These are phyloP conservation scores for Basipetospora chlamydospora DNA, from an alignment of 2,329 filamentous ascomycete species.

Conservation along the genomic window DNA sequence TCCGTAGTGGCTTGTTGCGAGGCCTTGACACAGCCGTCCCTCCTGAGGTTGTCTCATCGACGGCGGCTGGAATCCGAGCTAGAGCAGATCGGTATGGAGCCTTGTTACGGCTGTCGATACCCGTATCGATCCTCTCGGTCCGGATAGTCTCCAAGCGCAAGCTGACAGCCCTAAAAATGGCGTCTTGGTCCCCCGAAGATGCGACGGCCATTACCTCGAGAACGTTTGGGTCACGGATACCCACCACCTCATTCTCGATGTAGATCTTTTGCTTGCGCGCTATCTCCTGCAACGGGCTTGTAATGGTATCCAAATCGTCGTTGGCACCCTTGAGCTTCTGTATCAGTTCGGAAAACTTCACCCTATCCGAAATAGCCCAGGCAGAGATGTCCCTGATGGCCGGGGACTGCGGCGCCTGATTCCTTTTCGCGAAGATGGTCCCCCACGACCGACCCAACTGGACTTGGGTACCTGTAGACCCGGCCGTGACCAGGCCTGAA, in stretches of 20 bases:
- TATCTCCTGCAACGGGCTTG: neutral
- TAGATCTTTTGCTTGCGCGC: neutral
- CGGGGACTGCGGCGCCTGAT: neutral
- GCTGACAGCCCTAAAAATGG: neutral
- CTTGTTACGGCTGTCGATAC: neutral
- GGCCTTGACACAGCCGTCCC: neutral
- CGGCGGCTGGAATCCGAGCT: neutral
- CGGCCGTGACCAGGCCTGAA: too few relatives aligned
- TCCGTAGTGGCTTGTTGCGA: neutral
- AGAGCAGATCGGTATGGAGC: neutral
- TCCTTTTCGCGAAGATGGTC: neutral
- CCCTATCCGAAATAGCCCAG: constrained; percentile 6
- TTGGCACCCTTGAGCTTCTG: constrained; percentile 6
- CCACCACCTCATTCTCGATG: neutral
- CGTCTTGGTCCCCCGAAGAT: neutral
- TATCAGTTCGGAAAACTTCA: constrained; percentile 5
- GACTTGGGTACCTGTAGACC: neutral
- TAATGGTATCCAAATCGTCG: constrained; percentile 6
- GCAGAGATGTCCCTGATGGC: neutral
- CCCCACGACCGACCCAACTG: neutral
- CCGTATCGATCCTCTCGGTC: neutral
- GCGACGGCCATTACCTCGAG: neutral
- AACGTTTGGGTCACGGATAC: neutral
- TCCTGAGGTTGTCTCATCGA: neutral
- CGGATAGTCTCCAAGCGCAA: neutral